phyloP scores from a whole-genome alignment of 306 rosid species.

The Comarum palustre region DNA sequence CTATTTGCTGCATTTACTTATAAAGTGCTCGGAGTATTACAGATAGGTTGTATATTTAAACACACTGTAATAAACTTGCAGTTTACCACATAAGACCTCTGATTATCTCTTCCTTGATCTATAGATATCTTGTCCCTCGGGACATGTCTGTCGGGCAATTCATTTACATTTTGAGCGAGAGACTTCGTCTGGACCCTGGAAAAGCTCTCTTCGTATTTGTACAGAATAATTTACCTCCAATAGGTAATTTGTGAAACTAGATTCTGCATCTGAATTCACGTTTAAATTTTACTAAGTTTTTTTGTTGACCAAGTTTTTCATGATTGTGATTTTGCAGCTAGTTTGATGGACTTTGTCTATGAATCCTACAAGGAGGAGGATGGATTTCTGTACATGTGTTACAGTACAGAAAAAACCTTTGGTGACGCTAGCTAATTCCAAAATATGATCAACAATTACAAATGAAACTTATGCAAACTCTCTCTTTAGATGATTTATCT shows the following conservation, averaged over 20 bases:
- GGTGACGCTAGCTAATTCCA: slow-evolving; percentile 24
- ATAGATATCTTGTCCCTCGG: slow-evolving; percentile 76
- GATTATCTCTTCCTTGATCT: slow-evolving; percentile 4
- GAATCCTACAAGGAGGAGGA: slow-evolving; percentile 60
- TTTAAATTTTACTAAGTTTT: not conserved
- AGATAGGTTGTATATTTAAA: no score
- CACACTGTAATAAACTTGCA: not conserved
- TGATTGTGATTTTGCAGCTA: slow-evolving; percentile 22
- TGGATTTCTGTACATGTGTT: slow-evolving; percentile 82
- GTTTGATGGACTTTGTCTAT: slow-evolving; percentile 30
- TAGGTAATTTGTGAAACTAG: slow-evolving; percentile 36
- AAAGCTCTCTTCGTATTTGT: slow-evolving; percentile 85
- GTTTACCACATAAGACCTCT: not conserved
- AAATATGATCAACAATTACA: not conserved
- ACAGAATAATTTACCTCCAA: slow-evolving; percentile 68
- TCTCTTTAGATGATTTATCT: not conserved
- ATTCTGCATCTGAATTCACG: not conserved
- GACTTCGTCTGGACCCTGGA: slow-evolving; percentile 59
- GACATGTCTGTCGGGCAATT: slow-evolving; percentile 76
- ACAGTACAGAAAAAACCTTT: slow-evolving; percentile 81
- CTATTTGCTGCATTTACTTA: no score
- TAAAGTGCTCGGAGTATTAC: no score
- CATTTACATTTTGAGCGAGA: slow-evolving; percentile 59
- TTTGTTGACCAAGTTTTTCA: no score
- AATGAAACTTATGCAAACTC: not conserved